phyloP scores from a whole-genome alignment of 192 early-diverging fungal genomes.

The Borealophlyctis nickersoniae region DNA sequence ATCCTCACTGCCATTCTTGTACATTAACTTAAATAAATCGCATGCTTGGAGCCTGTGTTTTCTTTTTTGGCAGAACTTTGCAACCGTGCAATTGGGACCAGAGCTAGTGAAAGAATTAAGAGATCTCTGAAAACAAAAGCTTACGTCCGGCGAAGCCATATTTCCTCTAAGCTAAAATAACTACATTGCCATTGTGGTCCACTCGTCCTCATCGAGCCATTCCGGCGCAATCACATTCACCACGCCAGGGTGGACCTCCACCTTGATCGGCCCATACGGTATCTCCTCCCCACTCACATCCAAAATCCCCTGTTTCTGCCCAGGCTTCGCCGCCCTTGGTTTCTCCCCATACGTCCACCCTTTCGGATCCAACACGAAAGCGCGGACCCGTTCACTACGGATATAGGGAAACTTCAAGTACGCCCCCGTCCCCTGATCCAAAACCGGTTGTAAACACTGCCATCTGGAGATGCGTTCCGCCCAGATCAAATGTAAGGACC shows the following conservation, averaged over 20 bases:
- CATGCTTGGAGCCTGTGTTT: too few relatives aligned
- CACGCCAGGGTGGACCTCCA: conserved; percentile 35
- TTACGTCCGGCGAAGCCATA: too few relatives aligned
- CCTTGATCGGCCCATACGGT: conserved; percentile 17
- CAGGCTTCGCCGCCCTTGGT: background rate
- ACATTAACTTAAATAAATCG: too few relatives aligned
- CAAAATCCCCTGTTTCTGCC: conserved; percentile 12
- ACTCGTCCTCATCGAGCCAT: conserved; percentile 32
- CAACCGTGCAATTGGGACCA: too few relatives aligned
- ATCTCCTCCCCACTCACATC: conserved; percentile 43
- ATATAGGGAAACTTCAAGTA: conserved; percentile 46
- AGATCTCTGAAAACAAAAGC: too few relatives aligned
- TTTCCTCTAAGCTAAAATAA: too few relatives aligned
- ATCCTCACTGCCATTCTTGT: too few relatives aligned
- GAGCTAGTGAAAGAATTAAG: too few relatives aligned
- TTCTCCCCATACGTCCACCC: conserved; percentile 18
- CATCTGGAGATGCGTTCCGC: conserved; percentile 40
- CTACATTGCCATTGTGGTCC: conserved; percentile 6
- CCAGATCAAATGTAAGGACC: conserved; percentile 50
- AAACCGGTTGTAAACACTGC: conserved; percentile 40
- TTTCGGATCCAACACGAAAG: conserved; percentile 57
- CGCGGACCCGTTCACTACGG: conserved; percentile 43
- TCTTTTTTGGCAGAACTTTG: too few relatives aligned
- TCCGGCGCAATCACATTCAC: conserved; percentile 25
- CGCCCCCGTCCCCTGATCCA: conserved; percentile 38